Percentiles rank a stretch among this genome's conserved stretches.
Evolutionary conservation across 1,284 basidiomycete species (phyloP).

Genomic region (Leccinum pachyderme): DNA sequence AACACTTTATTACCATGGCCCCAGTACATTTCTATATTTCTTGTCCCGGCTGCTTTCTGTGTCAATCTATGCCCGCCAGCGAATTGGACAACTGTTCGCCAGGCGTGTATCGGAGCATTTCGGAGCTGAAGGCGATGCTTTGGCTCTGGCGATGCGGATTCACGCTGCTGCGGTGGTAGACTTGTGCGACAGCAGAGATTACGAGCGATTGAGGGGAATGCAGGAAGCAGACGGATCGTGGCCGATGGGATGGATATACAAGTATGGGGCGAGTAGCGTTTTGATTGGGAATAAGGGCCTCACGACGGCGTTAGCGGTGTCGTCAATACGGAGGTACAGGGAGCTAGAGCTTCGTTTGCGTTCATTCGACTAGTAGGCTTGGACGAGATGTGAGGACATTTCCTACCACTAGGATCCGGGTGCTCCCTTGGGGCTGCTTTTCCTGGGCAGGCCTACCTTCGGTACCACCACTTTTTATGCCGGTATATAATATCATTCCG

Average conservation of each 20-base stretch:
- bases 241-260: conserved; percentile 24
- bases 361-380: conserved; percentile 9
- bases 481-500: too few species aligned
- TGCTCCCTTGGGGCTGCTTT: too few species aligned
- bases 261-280: neutral
- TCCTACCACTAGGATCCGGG: neutral
- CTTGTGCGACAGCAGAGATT: conserved; percentile 15
- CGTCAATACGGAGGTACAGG: conserved; percentile 15
- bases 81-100: conserved; percentile 16
- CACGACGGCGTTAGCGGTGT: conserved; percentile 23
- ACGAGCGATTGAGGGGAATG: conserved; percentile 18
- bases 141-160: conserved; percentile 24
- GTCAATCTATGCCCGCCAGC: conserved; percentile 18
- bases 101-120: conserved; percentile 20
- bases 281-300: conserved; percentile 20
- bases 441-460: too few species aligned
- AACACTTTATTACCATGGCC: conserved; percentile 19
- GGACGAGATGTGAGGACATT: neutral
- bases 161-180: conserved; percentile 15
- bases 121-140: conserved; percentile 19
- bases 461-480: too few species aligned
- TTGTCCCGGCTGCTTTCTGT: conserved; percentile 20
- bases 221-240: conserved; percentile 23
- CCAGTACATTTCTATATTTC: conserved; percentile 23
- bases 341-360: conserved; percentile 17